Evolutionary conservation across 169 alveolate species (phyloP).

Genomic region (Eimeria sp.): DNA sequence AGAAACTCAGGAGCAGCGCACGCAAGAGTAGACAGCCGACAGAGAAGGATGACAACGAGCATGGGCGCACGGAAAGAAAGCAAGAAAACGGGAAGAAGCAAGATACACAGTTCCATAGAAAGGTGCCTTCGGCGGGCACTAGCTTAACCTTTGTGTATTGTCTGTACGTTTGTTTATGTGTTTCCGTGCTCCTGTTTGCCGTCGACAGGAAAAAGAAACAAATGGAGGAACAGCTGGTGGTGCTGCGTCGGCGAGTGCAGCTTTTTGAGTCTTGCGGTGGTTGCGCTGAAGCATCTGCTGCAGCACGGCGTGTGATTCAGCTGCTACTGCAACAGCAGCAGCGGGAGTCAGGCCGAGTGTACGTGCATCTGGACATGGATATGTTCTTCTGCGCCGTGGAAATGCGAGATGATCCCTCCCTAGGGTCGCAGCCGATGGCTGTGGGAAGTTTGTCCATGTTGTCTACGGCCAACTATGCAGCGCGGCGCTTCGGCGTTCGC

Average conservation of each 20-base stretch:
- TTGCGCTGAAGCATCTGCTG: slow-evolving; percentile 58
- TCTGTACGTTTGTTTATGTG: not conserved
- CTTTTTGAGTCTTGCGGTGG: slow-evolving; percentile 55
- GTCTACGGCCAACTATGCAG: slow-evolving; percentile 94
- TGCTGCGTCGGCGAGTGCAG: slow-evolving; percentile 56
- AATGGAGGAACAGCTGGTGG: slow-evolving; percentile 62
- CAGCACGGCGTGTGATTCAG: slow-evolving; percentile 68
- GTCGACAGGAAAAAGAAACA: slow-evolving; percentile 23
- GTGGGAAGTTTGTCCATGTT: slow-evolving; percentile 92
- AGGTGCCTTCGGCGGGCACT: not conserved
- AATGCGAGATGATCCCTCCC: slow-evolving; percentile 74
- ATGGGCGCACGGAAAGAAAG: not conserved
- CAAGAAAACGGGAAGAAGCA: not conserved
- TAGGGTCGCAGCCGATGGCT: slow-evolving; percentile 85
- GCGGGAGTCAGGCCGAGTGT: slow-evolving; percentile 73
- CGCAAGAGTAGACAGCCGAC: not conserved
- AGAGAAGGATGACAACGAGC: not conserved
- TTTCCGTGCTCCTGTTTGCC: not conserved
- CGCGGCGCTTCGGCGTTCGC: slow-evolving; percentile 94
- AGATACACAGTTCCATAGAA: not conserved
- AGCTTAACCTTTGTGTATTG: not conserved
- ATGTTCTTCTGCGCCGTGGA: slow-evolving; percentile 76
- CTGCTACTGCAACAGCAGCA: slow-evolving; percentile 73
- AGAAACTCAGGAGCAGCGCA: not conserved
- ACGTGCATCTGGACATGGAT: slow-evolving; percentile 74